Evolutionary conservation across 306 rosid species (phyloP).

Genomic region (Hylodesmum podocarpum): DNA sequence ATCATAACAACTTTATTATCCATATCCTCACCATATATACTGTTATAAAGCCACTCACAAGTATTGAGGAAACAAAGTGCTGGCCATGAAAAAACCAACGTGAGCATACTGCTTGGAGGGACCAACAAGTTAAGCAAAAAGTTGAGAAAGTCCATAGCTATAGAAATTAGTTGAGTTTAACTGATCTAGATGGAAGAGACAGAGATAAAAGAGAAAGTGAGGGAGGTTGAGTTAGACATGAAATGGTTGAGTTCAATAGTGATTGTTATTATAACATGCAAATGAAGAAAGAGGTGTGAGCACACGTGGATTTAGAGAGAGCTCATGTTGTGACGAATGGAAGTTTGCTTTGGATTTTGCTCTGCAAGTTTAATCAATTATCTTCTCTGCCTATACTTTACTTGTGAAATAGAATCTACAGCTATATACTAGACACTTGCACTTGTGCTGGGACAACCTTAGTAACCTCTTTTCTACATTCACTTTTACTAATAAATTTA

Average conservation of each 20-base stretch:
- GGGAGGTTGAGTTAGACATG: not conserved
- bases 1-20: constrained; percentile 74
- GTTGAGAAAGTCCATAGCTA: constrained; percentile 55
- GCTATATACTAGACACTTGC: constrained; percentile 1
- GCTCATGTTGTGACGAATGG: constrained; percentile 51
- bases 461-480: not conserved
- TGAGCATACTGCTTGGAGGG: constrained; percentile 69
- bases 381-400: not conserved
- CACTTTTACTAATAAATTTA: no score
- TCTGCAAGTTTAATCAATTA: constrained; percentile 28
- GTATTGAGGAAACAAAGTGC: constrained; percentile 64
- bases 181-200: not conserved
- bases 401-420: not conserved
- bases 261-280: not conserved
- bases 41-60: constrained; percentile 67
- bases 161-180: not conserved
- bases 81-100: constrained; percentile 85
- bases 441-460: not conserved
- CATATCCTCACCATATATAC: constrained; percentile 47
- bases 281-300: constrained; percentile 5
- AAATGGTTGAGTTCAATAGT: not conserved
- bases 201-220: not conserved
- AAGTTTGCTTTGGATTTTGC: constrained; percentile 37
- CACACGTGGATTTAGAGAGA: constrained; percentile 47
- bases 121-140: constrained; percentile 59